These are phyloP conservation scores for Dryas drummondii DNA, from an alignment of 306 rosid species.

Conservation along the genomic window DNA sequence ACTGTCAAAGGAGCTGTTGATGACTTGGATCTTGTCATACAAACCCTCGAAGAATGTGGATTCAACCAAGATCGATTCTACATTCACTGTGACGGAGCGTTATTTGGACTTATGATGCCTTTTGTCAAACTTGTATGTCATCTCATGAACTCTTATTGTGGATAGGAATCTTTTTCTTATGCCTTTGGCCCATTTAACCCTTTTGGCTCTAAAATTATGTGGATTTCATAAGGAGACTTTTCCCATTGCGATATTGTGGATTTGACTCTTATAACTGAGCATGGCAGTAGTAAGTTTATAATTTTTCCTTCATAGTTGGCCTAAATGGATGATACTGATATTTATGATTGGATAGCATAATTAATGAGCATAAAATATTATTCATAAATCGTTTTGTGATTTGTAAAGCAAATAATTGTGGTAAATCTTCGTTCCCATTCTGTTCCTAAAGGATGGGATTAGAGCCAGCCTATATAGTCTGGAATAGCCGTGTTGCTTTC, in stretches of 20 bases:
- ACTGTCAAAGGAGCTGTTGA: conserved; percentile 71
- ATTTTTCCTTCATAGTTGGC: neutral
- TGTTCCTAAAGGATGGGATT: neutral
- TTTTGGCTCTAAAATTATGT: neutral
- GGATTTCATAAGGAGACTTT: neutral
- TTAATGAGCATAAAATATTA: neutral
- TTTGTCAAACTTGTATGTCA: conserved; percentile 49
- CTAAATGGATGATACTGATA: neutral
- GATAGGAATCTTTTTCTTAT: neutral
- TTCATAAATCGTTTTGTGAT: neutral
- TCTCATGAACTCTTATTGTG: neutral
- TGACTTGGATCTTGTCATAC: conserved; percentile 55
- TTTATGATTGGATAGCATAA: neutral
- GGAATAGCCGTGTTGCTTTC: neutral
- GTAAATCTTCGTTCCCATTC: neutral
- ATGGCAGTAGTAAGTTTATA: no score
- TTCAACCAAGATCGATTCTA: conserved; percentile 55
- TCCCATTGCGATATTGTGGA: neutral
- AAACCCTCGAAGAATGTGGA: conserved; percentile 54
- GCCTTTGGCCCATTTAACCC: neutral
- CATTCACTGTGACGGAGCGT: conserved; percentile 71
- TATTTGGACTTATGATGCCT: conserved; percentile 72
- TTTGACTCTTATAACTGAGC: neutral
- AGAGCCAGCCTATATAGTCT: neutral
- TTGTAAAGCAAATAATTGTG: neutral